Evolutionary conservation across 805 yeast species (phyloP).

Genomic region (Zygosaccharomyces bailii): DNA sequence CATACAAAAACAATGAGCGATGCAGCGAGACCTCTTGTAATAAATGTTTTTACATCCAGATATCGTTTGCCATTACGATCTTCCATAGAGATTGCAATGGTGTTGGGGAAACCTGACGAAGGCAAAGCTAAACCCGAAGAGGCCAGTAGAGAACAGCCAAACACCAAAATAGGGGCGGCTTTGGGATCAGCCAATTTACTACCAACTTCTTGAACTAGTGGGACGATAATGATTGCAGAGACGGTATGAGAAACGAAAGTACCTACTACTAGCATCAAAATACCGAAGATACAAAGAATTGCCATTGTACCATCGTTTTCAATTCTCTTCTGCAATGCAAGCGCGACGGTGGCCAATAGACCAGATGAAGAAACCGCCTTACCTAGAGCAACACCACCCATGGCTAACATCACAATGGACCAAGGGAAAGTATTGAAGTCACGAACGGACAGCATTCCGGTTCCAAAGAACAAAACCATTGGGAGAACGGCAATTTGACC

Average conservation of each 20-base stretch:
- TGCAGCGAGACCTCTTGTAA: conserved; percentile 87
- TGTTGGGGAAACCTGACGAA: conserved; percentile 97
- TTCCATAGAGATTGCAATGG: conserved; percentile 91
- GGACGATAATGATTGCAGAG: conserved; percentile 89
- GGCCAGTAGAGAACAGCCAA: conserved; percentile 58
- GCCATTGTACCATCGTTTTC: conserved; percentile 62
- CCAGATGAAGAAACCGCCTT: conserved; percentile 93
- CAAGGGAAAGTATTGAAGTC: conserved; percentile 94
- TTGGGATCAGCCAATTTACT: conserved; percentile 64
- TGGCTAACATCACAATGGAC: conserved; percentile 92
- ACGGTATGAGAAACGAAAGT: conserved; percentile 96
- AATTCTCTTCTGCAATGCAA: conserved; percentile 59
- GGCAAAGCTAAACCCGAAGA: conserved; percentile 98
- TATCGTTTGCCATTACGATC: conserved; percentile 91
- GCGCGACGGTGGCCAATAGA: conserved; percentile 72
- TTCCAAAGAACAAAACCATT: conserved; percentile 79
- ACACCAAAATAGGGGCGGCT: conserved; percentile 48
- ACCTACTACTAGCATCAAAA: conserved; percentile 78
- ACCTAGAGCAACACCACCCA: conserved; percentile 97
- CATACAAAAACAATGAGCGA: conserved; percentile 70
- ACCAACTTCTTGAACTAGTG: conserved; percentile 87
- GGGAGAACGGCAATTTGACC: conserved; percentile 90
- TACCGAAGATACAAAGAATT: conserved; percentile 76
- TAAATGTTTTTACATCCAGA: conserved; percentile 74
- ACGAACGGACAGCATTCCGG: conserved; percentile 76